A percentile compares a stretch with the other conserved stretches of the same genome.
Conservation (phyloP, 352 stramenopile genomes). For the Globisporangium orthogonon region DNA sequence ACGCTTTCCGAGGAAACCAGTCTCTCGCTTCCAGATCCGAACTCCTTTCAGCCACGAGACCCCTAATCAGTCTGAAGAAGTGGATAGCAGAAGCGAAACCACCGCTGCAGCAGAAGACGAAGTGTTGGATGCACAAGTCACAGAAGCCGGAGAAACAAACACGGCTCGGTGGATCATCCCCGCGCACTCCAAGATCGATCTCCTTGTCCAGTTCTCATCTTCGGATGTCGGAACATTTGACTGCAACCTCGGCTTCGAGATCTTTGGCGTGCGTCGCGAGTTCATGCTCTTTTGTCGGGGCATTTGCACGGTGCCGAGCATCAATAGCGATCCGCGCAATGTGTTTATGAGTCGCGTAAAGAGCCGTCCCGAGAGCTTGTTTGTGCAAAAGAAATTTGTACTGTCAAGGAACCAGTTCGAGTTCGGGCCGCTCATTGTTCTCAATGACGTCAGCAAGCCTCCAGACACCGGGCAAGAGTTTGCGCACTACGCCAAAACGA, state of each 20-base stretch:
- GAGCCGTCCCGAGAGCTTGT: conserved; percentile 42
- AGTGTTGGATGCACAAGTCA: conserved; percentile 6
- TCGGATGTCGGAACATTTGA: conserved; percentile 76
- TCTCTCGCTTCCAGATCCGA: conserved; percentile 57
- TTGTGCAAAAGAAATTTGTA: conserved; percentile 91
- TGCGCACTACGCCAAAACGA: conserved; percentile 33
- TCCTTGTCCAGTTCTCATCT: conserved; percentile 83
- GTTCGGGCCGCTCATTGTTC: conserved; percentile 89
- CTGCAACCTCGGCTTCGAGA: conserved; percentile 86
- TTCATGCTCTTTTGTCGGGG: conserved; percentile 82
- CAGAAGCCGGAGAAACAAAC: not conserved
- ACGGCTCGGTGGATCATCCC: conserved; percentile 72
- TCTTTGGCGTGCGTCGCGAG: conserved; percentile 79
- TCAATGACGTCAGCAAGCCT: conserved; percentile 6
- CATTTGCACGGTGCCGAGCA: conserved; percentile 82
- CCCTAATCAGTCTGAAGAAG: conserved; percentile 3
- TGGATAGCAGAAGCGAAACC: not conserved
- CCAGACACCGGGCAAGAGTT: conserved; percentile 48
- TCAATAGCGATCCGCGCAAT: conserved; percentile 91
- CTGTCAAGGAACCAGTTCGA: conserved; percentile 87
- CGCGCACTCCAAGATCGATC: conserved; percentile 39
- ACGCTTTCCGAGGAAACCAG: conserved; percentile 48
- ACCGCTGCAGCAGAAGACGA: not conserved
- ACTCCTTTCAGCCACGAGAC: not conserved
- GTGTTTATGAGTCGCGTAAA: conserved; percentile 94